These are phyloP conservation scores for Nakaseomyces nivariensis DNA, from an alignment of 1,139 yeast species.

Conservation along the genomic window DNA sequence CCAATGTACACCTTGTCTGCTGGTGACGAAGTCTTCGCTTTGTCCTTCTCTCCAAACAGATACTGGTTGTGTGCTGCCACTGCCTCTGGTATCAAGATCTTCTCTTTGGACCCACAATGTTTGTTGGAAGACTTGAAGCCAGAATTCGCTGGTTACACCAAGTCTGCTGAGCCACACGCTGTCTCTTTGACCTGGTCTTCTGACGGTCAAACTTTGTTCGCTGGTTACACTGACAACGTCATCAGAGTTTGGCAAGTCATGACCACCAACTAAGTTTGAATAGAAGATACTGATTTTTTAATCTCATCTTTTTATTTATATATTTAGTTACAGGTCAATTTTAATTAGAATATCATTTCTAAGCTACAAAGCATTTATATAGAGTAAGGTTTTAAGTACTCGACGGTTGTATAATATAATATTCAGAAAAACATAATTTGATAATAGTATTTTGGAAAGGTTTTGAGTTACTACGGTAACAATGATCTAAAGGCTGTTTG, in stretches of 20 bases:
- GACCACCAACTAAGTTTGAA: constrained; percentile 56
- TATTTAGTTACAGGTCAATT: constrained; percentile 4
- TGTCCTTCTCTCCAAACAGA: constrained; percentile 99
- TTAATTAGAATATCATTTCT: constrained; percentile 1
- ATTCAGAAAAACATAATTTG: not conserved
- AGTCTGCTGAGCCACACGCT: constrained; percentile 97
- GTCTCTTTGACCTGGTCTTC: constrained; percentile 99
- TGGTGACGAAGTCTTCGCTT: constrained; percentile 95
- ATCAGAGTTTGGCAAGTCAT: constrained; percentile 99
- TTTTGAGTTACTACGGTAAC: not conserved
- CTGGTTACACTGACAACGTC: constrained; percentile 99
- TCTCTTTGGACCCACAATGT: constrained; percentile 92
- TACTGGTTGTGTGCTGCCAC: constrained; percentile 99
- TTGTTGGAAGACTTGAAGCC: constrained; percentile 98
- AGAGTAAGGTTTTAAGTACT: not conserved
- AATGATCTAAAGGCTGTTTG: not conserved
- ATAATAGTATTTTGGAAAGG: too few relatives aligned
- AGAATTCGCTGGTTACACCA: constrained; percentile 83
- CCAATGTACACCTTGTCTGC: constrained; percentile 92
- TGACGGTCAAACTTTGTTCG: constrained; percentile 98
- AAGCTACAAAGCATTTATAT: not conserved
- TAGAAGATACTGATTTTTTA: constrained; percentile 1
- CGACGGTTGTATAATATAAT: constrained; percentile 2
- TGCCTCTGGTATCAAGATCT: constrained; percentile 94
- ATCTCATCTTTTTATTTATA: not conserved